phyloP scores from a whole-genome alignment of 2,329 filamentous ascomycete genomes.

The Colletotrichum endophyticum region DNA sequence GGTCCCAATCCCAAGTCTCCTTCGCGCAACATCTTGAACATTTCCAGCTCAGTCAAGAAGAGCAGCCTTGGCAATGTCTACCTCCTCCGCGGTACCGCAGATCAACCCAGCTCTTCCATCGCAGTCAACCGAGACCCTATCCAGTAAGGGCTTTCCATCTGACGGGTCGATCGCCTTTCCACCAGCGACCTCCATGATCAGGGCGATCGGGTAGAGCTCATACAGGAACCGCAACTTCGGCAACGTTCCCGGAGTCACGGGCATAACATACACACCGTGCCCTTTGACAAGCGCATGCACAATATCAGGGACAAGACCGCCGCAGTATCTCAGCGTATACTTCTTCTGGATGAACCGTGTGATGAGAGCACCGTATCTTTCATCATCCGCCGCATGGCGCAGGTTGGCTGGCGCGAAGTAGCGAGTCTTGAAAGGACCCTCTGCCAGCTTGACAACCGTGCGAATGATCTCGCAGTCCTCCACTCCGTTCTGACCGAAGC shows the following conservation, averaged over 20 bases:
- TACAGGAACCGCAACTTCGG: slow-evolving; percentile 65
- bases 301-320: slow-evolving; percentile 66
- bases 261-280: slow-evolving; percentile 65
- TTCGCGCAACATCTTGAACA: background rate
- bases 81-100: slow-evolving; percentile 56
- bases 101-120: slow-evolving; percentile 56
- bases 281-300: slow-evolving; percentile 65
- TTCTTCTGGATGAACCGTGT: slow-evolving; percentile 52
- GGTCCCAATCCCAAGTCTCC: background rate
- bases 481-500: slow-evolving; percentile 32
- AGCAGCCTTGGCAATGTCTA: slow-evolving; percentile 37
- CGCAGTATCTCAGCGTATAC: slow-evolving; percentile 66
- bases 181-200: slow-evolving; percentile 65
- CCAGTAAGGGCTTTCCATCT: slow-evolving; percentile 46
- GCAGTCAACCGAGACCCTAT: slow-evolving; percentile 38
- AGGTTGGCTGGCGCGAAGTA: slow-evolving; percentile 70
- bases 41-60: slow-evolving; percentile 15
- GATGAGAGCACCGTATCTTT: slow-evolving; percentile 54
- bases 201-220: slow-evolving; percentile 64
- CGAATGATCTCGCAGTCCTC: slow-evolving; percentile 45
- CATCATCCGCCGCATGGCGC: slow-evolving; percentile 57
- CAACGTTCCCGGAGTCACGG: slow-evolving; percentile 53
- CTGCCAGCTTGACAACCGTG: slow-evolving; percentile 39
- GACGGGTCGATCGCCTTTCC: slow-evolving; percentile 58
- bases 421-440: slow-evolving; percentile 48